Base-by-base conservation (phyloP, 2,329 filamentous ascomycete genomes). In the Neopestalotiopsis clavispora region DNA sequence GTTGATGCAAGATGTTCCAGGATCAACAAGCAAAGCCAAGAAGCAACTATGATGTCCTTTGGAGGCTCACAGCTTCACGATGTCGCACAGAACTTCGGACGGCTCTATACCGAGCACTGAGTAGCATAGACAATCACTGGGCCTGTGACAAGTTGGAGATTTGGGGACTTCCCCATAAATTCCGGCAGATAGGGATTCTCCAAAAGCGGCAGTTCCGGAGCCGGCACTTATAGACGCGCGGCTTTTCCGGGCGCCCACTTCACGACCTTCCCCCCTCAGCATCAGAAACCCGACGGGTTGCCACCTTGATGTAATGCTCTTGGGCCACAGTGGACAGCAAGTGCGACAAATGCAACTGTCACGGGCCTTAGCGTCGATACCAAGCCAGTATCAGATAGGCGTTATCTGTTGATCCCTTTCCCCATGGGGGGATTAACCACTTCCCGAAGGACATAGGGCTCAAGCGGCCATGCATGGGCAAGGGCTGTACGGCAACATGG, bases 141-240 rank as follows among this genome's bases (percentile, higher is more conserved):
- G 45, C 34, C 59, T 20, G 59, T 62, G n/a, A 40, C 59, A 23
- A 34, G 32, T 62, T 62, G 59, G 59, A 40, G 32, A 42, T 34
- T 62, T 30, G 28, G 59, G 59, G 34, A 30, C 14, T 40, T 14
- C 28, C n/a, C 59, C 59, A 10, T 7, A 28, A 23, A 17, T 59
- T 30, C 57, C 59, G n/a, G 34, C 28, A 30, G n/a, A 30, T 62
- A 62, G 59, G 59, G 59, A 20, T 42, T 62, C 59, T 62, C 59
- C 59, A 62, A 62, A n/a, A 62, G 59, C 59, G 59, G 59, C 30
- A 38, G 59, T 62, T 40, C 59, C 59, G 59, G 34, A 20, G 17
- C 30, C 59, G 59, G 59, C 59, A 62, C 59, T 9, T 40, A 40
- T n/a, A 62, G 30, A 30, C 23, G 32, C 13, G 59, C 59, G 59